These are phyloP conservation scores for Citrullus colocynthis DNA, from an alignment of 306 rosid genomes.

Conservation along the genomic window DNA sequence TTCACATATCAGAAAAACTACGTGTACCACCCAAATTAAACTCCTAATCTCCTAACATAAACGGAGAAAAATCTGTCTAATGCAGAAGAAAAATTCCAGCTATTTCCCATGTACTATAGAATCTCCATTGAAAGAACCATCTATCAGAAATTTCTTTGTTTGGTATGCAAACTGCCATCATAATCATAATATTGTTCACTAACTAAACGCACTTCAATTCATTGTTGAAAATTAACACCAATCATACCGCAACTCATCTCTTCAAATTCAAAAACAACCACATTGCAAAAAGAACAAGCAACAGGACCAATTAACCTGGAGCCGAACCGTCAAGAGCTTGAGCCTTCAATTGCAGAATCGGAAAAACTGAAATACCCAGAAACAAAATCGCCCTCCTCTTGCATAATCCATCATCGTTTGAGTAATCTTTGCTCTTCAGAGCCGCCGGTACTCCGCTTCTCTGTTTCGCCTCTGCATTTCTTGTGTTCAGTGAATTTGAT, in stretches of 20 bases:
- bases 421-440: constrained; percentile 16
- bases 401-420: constrained; percentile 13
- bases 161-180: neutral
- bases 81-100: neutral
- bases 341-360: constrained; percentile 45
- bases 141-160: neutral
- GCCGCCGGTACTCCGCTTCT: constrained; percentile 24
- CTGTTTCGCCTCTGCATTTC: constrained; percentile 22
- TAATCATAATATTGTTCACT: neutral
- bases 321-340: constrained; percentile 36
- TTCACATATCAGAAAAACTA: neutral
- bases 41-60: neutral
- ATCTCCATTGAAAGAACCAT: neutral
- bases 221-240: neutral
- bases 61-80: neutral
- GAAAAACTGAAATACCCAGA: constrained; percentile 56
- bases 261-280: neutral
- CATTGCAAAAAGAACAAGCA: neutral
- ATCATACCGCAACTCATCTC: neutral
- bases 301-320: constrained; percentile 24
- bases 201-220: neutral
- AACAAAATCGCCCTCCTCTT: constrained; percentile 43
- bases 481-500: neutral
- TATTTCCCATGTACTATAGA: neutral
- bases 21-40: neutral